Base-by-base conservation (phyloP, 257 asterid genomes). In the Jaltomata sinuosa region DNA sequence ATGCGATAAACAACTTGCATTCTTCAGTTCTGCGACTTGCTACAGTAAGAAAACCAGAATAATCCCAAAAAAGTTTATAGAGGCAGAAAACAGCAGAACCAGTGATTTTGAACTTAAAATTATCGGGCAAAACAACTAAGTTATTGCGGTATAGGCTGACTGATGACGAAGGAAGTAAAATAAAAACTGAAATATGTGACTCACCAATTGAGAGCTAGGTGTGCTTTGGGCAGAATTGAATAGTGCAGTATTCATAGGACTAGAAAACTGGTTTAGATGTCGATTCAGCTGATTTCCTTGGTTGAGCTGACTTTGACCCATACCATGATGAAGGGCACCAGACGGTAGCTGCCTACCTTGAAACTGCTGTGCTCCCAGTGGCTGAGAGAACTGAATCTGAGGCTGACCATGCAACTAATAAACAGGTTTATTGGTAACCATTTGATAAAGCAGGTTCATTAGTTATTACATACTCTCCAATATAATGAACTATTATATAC, bases 201-300 rank as follows among this genome's bases (percentile, higher is more conserved):
- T 89, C 25, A 96, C 97, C 97, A 93, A 91, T 90, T 94, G 99
- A 68, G 98, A 88, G 80, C 89, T 91, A 34, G 98, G 92, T 61
- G 94, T 90, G 8, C 92, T 90, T 88, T 96, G 99, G 82, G 95
- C 96, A 67, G 99, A 94, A 93, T 90, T 96, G 88, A 92, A 96
- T 79, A 96, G 87, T 65, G 98, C 98, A 87, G 88, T 94, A 86
- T 94, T 96, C 36, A 97, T 96, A 16, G 97, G 90, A 84, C 96
- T 92, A 54, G 99, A 88, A 86, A 91, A 96, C 88, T 96, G 99
- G 88, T 93, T 96, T 76, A 93, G 54, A 79, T 94, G 97, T 59
- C 98, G 98, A 87, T 91, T 94, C 89, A 96, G 86, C 89, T 94
- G 99, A 89, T 92, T 96, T 90, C 98, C 99, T 87, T 92, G 98